Base-by-base conservation (phyloP, 2,329 filamentous ascomycete species). In the Macroventuria anomochaeta region DNA sequence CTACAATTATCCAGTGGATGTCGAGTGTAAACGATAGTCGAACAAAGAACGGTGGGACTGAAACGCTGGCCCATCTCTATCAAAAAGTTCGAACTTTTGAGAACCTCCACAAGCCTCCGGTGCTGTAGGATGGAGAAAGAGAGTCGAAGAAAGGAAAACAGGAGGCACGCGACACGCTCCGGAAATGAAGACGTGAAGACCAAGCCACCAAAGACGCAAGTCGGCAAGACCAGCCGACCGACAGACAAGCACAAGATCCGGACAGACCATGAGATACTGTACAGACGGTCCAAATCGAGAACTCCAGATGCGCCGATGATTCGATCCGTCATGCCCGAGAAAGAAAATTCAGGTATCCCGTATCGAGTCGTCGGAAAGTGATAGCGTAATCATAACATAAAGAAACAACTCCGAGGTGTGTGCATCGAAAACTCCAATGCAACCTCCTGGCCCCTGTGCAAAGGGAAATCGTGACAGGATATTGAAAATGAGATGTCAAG, bases 251-350 rank as follows among this genome's bases (percentile, higher is more conserved):
- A 40, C 46, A 51, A 67, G 61, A 67, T 62, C 58, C 57, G 62
- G 61, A 59, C 49, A 65, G 64, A 65, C 69, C 69, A 67, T 67
- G 69, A 55, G 62, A 72, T 72, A 72, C 72, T 74, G 63, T 73
- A 74, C 71, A 74, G 57, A 68, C 59, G 61, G 70, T 62, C 64
- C 59, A 68, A 62, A 65, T 67, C 59, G 61, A 64, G 62, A 65
- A 68, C 66, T 67, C 70, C 70, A 55, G 57, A 53, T 64, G 63
- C 71, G 70, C 72, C 70, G 58, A 64, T 64, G 59, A 57, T 55
- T 63, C 63, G 69, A 71, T 70, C 64, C 64, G 68, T 69, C 53
- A 69, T 63, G 59, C 60, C 69, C 61, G 61, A 62, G 33, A 53
- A 60, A 62, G 61, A 43, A 60, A 63, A 57, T 60, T 58, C 68